Evolutionary conservation across 176 grass and related monocot species (phyloP).

Genomic region (Musa beccarii): DNA sequence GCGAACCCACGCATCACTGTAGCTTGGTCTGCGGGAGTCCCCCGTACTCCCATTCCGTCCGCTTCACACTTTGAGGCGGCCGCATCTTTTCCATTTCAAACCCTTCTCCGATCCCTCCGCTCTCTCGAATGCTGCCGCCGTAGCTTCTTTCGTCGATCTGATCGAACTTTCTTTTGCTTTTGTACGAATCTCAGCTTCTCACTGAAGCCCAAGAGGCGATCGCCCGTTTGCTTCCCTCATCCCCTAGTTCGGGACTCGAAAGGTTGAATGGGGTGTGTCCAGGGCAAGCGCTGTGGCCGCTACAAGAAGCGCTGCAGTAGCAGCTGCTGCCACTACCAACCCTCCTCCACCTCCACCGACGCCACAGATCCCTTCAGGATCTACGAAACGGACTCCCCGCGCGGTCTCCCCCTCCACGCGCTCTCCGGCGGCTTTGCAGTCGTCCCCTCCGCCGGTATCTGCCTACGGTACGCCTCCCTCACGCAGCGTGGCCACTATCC

Average conservation of each 20-base stretch:
- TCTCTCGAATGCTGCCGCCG: no score
- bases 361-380: background rate
- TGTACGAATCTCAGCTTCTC: no score
- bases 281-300: background rate
- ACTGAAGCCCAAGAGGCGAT: no score
- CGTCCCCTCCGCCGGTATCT: conserved; percentile 42
- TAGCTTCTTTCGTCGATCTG: no score
- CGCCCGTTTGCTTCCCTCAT: background rate
- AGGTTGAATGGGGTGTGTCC: background rate
- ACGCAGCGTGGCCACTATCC: conserved; percentile 60
- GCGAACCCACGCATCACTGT: no score
- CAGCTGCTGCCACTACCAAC: background rate
- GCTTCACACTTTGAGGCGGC: no score
- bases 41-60: no score
- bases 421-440: conserved; percentile 15
- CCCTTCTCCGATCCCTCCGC: no score
- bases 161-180: no score
- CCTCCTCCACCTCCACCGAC: background rate
- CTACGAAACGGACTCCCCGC: background rate
- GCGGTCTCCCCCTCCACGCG: background rate
- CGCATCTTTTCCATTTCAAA: no score
- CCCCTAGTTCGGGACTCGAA: no score
- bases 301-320: background rate
- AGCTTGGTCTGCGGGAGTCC: no score
- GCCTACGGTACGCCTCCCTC: conserved; percentile 55